Conservation (phyloP, 306 rosid genomes). For the Cyclanthera cordifolia region DNA sequence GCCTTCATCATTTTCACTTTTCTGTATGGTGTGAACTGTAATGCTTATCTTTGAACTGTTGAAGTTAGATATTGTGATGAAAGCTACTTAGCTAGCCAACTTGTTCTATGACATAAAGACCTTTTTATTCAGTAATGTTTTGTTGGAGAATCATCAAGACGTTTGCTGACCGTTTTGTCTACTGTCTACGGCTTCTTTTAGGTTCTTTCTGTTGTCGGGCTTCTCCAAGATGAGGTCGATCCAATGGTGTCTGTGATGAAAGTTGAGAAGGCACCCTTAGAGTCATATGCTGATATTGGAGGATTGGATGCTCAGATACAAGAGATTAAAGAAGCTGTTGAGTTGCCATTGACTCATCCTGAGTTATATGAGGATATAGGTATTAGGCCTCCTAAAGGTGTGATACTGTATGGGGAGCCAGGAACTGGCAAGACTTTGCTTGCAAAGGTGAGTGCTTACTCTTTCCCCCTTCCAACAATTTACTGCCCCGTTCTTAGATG, state of each 20-base stretch:
- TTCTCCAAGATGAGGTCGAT: conserved; percentile 97
- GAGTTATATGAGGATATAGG: conserved; percentile 95
- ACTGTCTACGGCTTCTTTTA: conserved; percentile 8
- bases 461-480: background rate
- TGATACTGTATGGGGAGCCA: conserved; percentile 84
- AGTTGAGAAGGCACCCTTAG: conserved; percentile 96
- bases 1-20: background rate
- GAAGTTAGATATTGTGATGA: background rate
- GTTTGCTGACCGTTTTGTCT: background rate
- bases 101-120: background rate
- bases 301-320: conserved; percentile 97
- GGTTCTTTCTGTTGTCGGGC: conserved; percentile 98
- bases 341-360: conserved; percentile 94
- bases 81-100: background rate
- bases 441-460: conserved; percentile 53
- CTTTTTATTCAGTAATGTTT: background rate
- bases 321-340: conserved; percentile 98
- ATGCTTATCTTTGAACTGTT: background rate
- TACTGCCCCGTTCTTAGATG: background rate
- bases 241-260: conserved; percentile 89
- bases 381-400: conserved; percentile 96
- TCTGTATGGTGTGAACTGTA: background rate
- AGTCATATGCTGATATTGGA: conserved; percentile 96
- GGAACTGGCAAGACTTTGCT: conserved; percentile 99
- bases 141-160: background rate